Evolutionary conservation across 176 grass and related monocot species (phyloP), one percentile per base, ranked within the genome.

Genomic region (Phoenix dactylifera): DNA sequence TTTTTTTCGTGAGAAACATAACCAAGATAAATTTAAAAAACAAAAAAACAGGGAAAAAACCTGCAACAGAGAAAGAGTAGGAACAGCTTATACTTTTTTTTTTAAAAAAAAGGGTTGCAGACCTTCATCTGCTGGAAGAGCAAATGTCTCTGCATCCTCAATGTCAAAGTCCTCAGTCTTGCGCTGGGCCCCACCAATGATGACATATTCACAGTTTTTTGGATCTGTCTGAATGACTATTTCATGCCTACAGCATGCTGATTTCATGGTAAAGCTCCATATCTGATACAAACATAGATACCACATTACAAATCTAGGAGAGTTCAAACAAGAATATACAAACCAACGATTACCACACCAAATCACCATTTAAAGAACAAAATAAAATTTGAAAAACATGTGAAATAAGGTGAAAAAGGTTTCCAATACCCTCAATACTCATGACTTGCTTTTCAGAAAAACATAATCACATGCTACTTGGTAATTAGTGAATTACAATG

Each of bases 221-320:
- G 93, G 93, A 66, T 98, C 93, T 10, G 87, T 98, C 66, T 98
- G 87, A 60, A 92, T 83, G 39, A 91, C 75, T 54, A 92, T 98
- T 71, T 98, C 93, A 80, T 98, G 79, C 72, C 70, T 76, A 78
- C 87, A 98, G 63, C 93, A 98, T 28, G 93, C 84, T 26, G 93
- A 85, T 59, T 98, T 98, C 93, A 98, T 98, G 16, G 84, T 98
- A 74, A 92, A 98, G 73, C 81, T 92, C 93, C 87, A 98, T 92
- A 98, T 92, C 92, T 97, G 53, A 49, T 3, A 72, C 0, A 72
- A 56, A 57, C 23, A 68, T 55, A 15, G 35, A 44, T 44, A 44
- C 35, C 35, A 44, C 10, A 44, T 44, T 2, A 44, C 35, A 44
- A 44, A 10, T 44, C 35, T 44, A 2, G 35, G 35, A 12, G 9